Evolutionary conservation across 2,329 filamentous ascomycete species (phyloP).

Genomic region (Rhynchosporium agropyri): DNA sequence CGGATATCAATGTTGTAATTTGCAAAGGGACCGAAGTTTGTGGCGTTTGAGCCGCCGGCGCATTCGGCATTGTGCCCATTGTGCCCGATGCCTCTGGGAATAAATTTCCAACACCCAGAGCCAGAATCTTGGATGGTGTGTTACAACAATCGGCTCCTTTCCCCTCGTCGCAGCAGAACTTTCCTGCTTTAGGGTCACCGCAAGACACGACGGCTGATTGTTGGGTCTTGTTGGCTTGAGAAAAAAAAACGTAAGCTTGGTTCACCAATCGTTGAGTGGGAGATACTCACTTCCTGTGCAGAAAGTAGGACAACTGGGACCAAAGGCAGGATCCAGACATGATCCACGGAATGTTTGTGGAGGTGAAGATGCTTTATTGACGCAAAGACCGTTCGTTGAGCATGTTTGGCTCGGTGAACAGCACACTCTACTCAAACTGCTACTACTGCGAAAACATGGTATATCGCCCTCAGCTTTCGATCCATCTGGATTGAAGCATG

Average conservation of each 20-base stretch:
- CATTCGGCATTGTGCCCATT: constrained; percentile 9
- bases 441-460: constrained; percentile 25
- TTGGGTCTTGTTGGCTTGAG: constrained; percentile 20
- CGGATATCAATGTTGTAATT: constrained; percentile 1
- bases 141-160: constrained; percentile 23
- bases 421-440: constrained; percentile 23
- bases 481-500: constrained; percentile 26
- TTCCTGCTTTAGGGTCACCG: constrained; percentile 21
- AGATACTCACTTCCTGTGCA: constrained; percentile 28
- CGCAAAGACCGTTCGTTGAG: constrained; percentile 29
- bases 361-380: constrained; percentile 20
- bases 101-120: constrained; percentile 16
- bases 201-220: constrained; percentile 25
- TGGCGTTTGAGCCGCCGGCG: background rate
- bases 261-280: background rate
- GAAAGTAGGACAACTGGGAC: constrained; percentile 26
- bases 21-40: background rate
- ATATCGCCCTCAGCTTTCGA: constrained; percentile 21
- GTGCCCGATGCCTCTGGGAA: constrained; percentile 19
- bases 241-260: background rate
- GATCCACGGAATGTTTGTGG: constrained; percentile 24
- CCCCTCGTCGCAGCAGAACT: constrained; percentile 32
- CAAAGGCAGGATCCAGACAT: constrained; percentile 25
- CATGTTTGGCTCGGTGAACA: constrained; percentile 27
- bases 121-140: constrained; percentile 22